Base-by-base conservation (phyloP, 352 stramenopile genomes). In the Phytophthora lateralis region DNA sequence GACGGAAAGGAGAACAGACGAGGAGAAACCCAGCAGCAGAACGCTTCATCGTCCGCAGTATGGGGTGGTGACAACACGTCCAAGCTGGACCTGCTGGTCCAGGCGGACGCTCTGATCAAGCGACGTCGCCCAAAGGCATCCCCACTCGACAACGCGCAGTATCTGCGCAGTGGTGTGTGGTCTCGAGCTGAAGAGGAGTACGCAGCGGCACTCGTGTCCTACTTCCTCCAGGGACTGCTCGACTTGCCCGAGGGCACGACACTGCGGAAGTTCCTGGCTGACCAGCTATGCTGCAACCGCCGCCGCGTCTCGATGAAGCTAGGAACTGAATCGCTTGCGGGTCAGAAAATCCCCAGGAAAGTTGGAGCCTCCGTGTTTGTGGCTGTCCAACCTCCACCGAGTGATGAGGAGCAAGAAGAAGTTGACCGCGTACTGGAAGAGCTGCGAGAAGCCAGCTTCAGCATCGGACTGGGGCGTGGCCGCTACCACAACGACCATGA, bases 261-360 rank as follows among this genome's bases (percentile, higher is more conserved):
- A 41, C 78, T 91, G 30, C 80, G 80, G 51, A 88, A 85, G 58
- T 91, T 85, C 57, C 49, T 91, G 11, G 82, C 82, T 9, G 80
- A 90, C 29, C 69, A 85, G 52, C 65, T 91, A 15, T 66, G 70
- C 60, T 91, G 82, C 71, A 86, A 85, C 47, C 75, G 78, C 29
- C 74, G 77, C 18, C 76, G 82, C 18, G 75, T 91, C 17, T 87
- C 77, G 29, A 91, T 88, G 73, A 91, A 91, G 54, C 66, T 91
- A 35, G 79, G 74, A 27, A 89, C 83, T n/a, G 79, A 82, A 59
- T 65, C 71, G 3, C 78, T 92, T 39, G 80, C 75, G n/a, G 66
- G 73, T 29, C 73, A 74, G 44, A 80, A 81, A 63, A 85, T 92
- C 55, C 80, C 80, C 14, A 78, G 63, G 29, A 90, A 89, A 46